Evolutionary conservation across 164 flowering plant species (phyloP).

Genomic region (Cinnamomum chago): DNA sequence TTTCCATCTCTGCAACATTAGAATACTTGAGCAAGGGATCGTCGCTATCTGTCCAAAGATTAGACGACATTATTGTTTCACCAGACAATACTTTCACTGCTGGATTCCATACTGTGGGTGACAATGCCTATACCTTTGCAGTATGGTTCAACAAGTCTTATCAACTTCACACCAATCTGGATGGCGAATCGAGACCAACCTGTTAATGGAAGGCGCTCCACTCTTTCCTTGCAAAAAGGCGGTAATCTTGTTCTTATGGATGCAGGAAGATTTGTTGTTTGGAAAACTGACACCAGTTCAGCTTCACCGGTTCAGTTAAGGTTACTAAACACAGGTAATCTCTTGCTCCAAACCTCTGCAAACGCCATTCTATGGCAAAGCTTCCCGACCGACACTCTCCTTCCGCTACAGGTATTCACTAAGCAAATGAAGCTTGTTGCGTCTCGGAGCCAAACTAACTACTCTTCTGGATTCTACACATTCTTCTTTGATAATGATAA

Average conservation of each 20-base stretch:
- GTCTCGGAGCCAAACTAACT: conserved; percentile 17
- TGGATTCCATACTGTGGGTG: conserved; percentile 21
- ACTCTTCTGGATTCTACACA: conserved; percentile 31
- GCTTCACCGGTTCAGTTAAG: neutral
- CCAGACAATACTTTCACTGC: conserved; percentile 14
- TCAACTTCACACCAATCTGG: conserved; percentile 13
- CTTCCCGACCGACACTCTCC: conserved; percentile 42
- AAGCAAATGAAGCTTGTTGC: conserved; percentile 21
- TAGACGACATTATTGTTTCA: conserved; percentile 14
- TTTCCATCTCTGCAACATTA: neutral
- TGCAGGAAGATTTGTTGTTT: conserved; percentile 4
- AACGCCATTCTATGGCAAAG: conserved; percentile 24
- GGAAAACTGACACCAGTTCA: conserved; percentile 12
- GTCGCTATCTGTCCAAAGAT: conserved; percentile 13
- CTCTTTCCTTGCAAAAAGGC: neutral
- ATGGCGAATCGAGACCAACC: conserved; percentile 26
- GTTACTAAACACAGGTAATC: neutral
- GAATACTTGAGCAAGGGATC: conserved; percentile 10
- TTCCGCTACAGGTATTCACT: conserved; percentile 32
- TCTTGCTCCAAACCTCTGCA: neutral
- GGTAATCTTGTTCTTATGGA: conserved; percentile 18
- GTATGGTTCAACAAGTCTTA: conserved; percentile 19
- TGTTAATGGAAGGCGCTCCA: conserved; percentile 12
- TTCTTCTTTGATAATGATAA: conserved; percentile 38
- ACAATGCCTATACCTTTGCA: conserved; percentile 15